Evolutionary conservation across 1,284 basidiomycete genomes (phyloP), one percentile per base, ranked within the genome.

Genomic region (Cystobasidium pallidum): DNA sequence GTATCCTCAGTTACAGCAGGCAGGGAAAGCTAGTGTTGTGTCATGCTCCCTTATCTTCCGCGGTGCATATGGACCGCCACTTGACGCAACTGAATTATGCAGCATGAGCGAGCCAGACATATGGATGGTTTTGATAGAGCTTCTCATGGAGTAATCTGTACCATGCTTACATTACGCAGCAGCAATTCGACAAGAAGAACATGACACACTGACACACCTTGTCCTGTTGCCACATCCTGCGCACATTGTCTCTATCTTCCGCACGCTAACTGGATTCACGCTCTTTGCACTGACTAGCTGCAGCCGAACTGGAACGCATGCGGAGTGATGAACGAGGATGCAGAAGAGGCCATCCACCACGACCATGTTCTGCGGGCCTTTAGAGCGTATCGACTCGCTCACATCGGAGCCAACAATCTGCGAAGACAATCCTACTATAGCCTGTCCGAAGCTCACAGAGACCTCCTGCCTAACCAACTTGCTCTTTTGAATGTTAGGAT

Each of bases 311-410:
- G 4, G 10, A 28, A 54, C 17, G 19, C 24, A 54, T 54, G 21
- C 24, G 10, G 51, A 30, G 28, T 26, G 51, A 54, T 11, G 36
- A n/a, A 54, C 51, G 24, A 54, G 24, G 51, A 54, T 19, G 54
- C 32, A 19, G 64, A 66, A 1, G 68, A 71, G 51, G 68, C 68
- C 2, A 47, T 34, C 7, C 68, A 71, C 59, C 61, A 71, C 45
- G 68, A 71, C 36, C 68, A 71, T 36, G 49, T 71, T 21, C 59
- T 71, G 21, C 68, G 68, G 6, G 36, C 54, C 11, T 64, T 71
- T 26, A 55, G 39, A 11, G 61, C 59, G 3, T 71, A 71, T 30
- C 45, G 68, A 10, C 62, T 63, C 24, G 57, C 59, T 36, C 68
- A 71, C 28, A 32, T 71, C 13, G 51, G 21, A 11, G 51, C 30